These are phyloP conservation scores for Ascochyta viciae-villosae DNA, from an alignment of 2,329 filamentous ascomycete genomes.

Conservation along the genomic window DNA sequence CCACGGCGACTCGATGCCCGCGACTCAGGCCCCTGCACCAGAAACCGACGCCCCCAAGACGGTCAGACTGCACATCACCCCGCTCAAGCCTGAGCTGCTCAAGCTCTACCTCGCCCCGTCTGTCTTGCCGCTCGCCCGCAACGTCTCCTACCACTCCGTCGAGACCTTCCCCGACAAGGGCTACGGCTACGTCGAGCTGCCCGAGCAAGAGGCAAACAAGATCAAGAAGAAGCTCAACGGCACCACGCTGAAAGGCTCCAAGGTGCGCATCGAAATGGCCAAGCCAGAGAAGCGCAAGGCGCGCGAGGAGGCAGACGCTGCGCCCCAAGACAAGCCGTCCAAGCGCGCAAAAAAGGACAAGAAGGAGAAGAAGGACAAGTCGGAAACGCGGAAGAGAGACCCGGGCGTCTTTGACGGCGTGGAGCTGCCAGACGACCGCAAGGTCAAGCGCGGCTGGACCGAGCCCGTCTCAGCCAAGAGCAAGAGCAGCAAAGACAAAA, in stretches of 20 bases:
- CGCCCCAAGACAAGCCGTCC: slow-evolving; percentile 59
- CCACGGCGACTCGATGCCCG: slow-evolving; percentile 43
- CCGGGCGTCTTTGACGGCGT: slow-evolving; percentile 69
- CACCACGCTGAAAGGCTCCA: slow-evolving; percentile 80
- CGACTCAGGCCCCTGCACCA: slow-evolving; percentile 35
- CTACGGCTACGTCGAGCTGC: slow-evolving; percentile 90
- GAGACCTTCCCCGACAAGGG: slow-evolving; percentile 88
- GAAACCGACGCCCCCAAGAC: slow-evolving; percentile 31
- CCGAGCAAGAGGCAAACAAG: slow-evolving; percentile 82
- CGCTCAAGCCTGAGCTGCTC: slow-evolving; percentile 78
- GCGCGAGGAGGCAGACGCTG: slow-evolving; percentile 46
- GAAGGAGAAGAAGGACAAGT: slow-evolving; percentile 45
- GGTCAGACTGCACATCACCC: slow-evolving; percentile 82
- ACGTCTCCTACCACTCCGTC: slow-evolving; percentile 86
- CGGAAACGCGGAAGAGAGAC: slow-evolving; percentile 51
- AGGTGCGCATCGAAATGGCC: slow-evolving; percentile 84
- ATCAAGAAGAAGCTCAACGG: slow-evolving; percentile 91
- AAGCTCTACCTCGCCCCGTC: slow-evolving; percentile 74
- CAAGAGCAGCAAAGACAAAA: slow-evolving; percentile 57
- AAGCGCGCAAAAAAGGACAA: slow-evolving; percentile 54
- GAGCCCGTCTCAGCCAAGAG: slow-evolving; percentile 61
- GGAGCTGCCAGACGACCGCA: slow-evolving; percentile 74
- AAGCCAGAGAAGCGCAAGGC: slow-evolving; percentile 65
- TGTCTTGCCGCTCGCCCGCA: slow-evolving; percentile 70
- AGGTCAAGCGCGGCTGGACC: slow-evolving; percentile 90